Evolutionary conservation across 768 basidiomycete genomes (phyloP), one percentile per base, ranked within the genome.

Genomic region (button mushroom (Agaricus bisporus)): DNA sequence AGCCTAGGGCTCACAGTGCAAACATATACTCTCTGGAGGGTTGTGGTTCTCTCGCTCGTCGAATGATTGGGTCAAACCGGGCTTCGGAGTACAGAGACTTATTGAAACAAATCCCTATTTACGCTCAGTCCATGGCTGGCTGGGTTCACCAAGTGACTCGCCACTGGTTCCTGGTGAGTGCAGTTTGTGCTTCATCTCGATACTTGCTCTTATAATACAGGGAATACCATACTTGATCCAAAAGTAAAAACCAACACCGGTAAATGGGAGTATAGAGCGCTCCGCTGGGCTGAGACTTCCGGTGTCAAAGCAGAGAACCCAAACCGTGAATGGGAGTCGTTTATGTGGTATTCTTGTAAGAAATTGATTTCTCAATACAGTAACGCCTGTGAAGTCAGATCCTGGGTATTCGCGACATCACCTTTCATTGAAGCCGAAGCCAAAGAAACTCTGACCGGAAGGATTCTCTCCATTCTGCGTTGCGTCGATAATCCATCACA

Each of bases 21-120:
- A 22, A 22, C 64, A 70, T 41, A 5, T 63, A 47, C 37, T 71
- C 36, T 55, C 58, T 46, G 61, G 73, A 36, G 68, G 76, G 2
- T 8, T n/a, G n/a, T 46, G 26, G 9, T 46, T 28, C 15, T 46
- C 25, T 1, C 44, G 8, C 12, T 28, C 26, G 29, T 15, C 26
- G 4, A 15, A 46, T 28, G 11, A 25, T 0, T 70, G 63, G 62
- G 67, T 64, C 62, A 43, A 37, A n/a, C 32, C 47, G 1, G 50
- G 49, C 10, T 10, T 10, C 42, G 55, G 15, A 11, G 58, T 66
- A 15, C 51, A 28, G 6, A 38, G 48, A 1, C 62, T 66, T 43
- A 58, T 63, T 32, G 29, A 29, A 29, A 29, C 5, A 5, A 29
- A 29, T 10, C 5, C 10, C 29, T 29, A 29, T 10, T 29, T 29